These are phyloP conservation scores for Ustanciosporium gigantosporum DNA, from an alignment of 1,284 basidiomycete genomes.

Conservation along the genomic window DNA sequence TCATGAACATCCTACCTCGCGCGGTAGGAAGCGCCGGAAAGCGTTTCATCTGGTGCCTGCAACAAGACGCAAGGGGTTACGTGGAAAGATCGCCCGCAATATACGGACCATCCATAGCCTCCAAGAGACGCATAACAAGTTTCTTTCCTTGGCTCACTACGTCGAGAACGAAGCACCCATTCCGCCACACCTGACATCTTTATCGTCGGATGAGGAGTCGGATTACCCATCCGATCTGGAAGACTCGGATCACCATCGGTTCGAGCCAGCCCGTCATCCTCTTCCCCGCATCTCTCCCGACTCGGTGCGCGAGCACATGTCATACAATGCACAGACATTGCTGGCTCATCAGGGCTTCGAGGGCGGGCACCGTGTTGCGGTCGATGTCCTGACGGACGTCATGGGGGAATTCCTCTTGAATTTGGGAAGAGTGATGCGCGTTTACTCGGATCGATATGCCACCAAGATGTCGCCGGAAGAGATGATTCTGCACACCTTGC, in stretches of 20 bases:
- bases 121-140: slow-evolving; percentile 52
- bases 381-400: slow-evolving; percentile 80
- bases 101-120: slow-evolving; percentile 51
- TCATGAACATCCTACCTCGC: neutral
- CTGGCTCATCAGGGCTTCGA: slow-evolving; percentile 58
- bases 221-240: slow-evolving; percentile 41
- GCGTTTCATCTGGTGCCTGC: slow-evolving; percentile 30
- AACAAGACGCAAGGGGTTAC: slow-evolving; percentile 34
- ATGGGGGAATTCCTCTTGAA: slow-evolving; percentile 80
- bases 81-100: slow-evolving; percentile 46
- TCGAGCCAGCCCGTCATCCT: slow-evolving; percentile 4
- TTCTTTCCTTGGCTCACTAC: slow-evolving; percentile 44
- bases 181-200: slow-evolving; percentile 45
- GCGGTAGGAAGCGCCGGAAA: slow-evolving; percentile 12
- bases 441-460: slow-evolving; percentile 78
- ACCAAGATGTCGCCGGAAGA: slow-evolving; percentile 83
- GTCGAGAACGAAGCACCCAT: slow-evolving; percentile 55
- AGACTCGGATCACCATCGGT: slow-evolving; percentile 12
- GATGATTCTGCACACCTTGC: slow-evolving; percentile 85
- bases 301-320: slow-evolving; percentile 34
- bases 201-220: slow-evolving; percentile 50
- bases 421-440: slow-evolving; percentile 81
- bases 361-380: slow-evolving; percentile 63
- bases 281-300: slow-evolving; percentile 14
- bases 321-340: slow-evolving; percentile 40